Conservation (phyloP, 2,329 filamentous ascomycete species). For the Zymoseptoria tritici region DNA sequence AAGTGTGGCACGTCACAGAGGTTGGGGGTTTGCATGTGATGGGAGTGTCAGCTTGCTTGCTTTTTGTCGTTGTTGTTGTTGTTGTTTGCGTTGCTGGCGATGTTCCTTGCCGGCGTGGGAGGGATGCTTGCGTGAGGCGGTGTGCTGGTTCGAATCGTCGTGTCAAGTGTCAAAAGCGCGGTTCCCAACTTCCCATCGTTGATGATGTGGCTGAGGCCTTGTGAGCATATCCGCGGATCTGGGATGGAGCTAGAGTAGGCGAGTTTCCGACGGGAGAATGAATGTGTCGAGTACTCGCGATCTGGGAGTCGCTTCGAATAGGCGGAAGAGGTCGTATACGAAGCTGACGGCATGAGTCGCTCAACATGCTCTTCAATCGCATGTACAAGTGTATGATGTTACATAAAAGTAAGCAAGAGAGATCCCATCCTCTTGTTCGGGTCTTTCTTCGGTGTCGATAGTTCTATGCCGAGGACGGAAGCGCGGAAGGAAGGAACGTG, state of each 20-base stretch:
- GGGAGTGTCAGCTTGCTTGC: neutral
- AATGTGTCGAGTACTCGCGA: neutral
- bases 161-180: neutral
- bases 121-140: neutral
- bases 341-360: no score
- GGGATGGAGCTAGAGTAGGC: neutral
- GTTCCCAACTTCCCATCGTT: neutral
- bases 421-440: neutral
- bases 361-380: no score
- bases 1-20: no score
- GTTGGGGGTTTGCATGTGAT: no score
- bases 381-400: no score
- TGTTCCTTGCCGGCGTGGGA: neutral
- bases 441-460: neutral
- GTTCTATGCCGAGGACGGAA: neutral
- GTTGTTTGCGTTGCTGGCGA: neutral
- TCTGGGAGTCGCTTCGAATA: no score
- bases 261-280: neutral
- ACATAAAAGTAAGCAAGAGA: neutral
- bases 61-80: neutral
- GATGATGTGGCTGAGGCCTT: neutral
- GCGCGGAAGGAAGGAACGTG: neutral
- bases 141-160: neutral
- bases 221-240: neutral
- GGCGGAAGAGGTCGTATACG: no score